Evolutionary conservation across 768 basidiomycete genomes (phyloP).

Genomic region (Psilocybe cyanescens): DNA sequence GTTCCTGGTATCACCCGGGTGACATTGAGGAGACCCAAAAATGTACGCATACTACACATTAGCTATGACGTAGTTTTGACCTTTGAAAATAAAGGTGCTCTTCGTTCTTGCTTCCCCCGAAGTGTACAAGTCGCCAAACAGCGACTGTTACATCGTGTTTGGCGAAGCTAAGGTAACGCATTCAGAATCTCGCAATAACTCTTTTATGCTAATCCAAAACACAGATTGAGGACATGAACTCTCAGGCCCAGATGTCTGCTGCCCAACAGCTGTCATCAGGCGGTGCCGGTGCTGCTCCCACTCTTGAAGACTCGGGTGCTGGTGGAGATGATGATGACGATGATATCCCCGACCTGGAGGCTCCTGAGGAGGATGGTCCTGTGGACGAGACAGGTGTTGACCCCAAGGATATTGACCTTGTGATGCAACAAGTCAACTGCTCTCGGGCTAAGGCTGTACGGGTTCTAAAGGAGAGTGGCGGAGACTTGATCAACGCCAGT

Average conservation of each 20-base stretch:
- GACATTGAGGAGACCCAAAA: slow-evolving; percentile 93
- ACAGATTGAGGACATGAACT: slow-evolving; percentile 90
- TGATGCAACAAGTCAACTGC: slow-evolving; percentile 88
- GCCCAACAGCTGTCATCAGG: slow-evolving; percentile 77
- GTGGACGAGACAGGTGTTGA: slow-evolving; percentile 90
- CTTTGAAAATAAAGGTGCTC: slow-evolving; percentile 58
- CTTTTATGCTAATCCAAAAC: not conserved
- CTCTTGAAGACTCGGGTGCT: slow-evolving; percentile 53
- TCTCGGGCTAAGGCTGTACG: slow-evolving; percentile 91
- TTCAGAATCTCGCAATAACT: not conserved
- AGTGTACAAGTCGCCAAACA: slow-evolving; percentile 97
- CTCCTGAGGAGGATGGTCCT: slow-evolving; percentile 78
- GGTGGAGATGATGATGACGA: slow-evolving; percentile 75
- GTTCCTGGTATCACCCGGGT: slow-evolving; percentile 94
- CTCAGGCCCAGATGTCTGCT: slow-evolving; percentile 74
- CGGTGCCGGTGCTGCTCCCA: slow-evolving; percentile 46
- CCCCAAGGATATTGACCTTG: slow-evolving; percentile 92
- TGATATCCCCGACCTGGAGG: slow-evolving; percentile 85
- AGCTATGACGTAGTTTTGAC: slow-evolving; percentile 8
- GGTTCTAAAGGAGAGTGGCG: slow-evolving; percentile 88
- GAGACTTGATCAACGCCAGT: slow-evolving; percentile 98
- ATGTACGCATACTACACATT: slow-evolving; percentile 53
- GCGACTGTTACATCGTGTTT: slow-evolving; percentile 99
- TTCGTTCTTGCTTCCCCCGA: slow-evolving; percentile 94
- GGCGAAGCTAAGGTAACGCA: slow-evolving; percentile 87